phyloP scores from a whole-genome alignment of 768 basidiomycete genomes.

The Amanita brunnescens region DNA sequence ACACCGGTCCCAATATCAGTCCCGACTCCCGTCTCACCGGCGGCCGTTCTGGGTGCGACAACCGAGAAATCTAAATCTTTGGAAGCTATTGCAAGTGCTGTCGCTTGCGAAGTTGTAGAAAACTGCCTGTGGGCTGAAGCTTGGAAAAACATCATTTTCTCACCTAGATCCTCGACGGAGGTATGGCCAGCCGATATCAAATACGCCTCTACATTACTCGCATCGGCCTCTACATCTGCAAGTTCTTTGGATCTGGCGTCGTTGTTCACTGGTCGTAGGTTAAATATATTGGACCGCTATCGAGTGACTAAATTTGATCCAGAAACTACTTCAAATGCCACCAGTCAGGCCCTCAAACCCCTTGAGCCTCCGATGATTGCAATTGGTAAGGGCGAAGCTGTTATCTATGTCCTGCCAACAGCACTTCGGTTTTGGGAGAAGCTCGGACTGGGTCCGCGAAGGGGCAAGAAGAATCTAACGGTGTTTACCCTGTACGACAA shows the following conservation, averaged over 20 bases:
- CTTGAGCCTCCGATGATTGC: constrained; percentile 52
- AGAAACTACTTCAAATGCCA: background rate
- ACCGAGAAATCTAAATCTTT: constrained; percentile 60
- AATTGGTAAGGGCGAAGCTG: constrained; percentile 55
- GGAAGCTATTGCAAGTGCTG: constrained; percentile 53
- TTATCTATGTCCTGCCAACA: constrained; percentile 62
- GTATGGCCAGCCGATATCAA: constrained; percentile 56
- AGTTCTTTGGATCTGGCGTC: constrained; percentile 33
- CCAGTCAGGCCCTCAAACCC: constrained; percentile 14
- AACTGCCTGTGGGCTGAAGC: constrained; percentile 61
- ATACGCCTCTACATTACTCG: constrained; percentile 34
- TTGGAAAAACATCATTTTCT: constrained; percentile 40
- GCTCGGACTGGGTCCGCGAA: constrained; percentile 60
- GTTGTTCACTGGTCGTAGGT: constrained; percentile 34
- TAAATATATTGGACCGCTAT: background rate
- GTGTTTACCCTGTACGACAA: constrained; percentile 67
- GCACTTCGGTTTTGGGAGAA: constrained; percentile 84
- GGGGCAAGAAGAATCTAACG: constrained; percentile 62
- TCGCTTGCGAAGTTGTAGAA: constrained; percentile 67
- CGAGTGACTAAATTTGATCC: background rate
- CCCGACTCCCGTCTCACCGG: constrained; percentile 81
- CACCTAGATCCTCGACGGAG: constrained; percentile 20
- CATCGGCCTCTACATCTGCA: constrained; percentile 26
- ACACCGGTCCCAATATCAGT: constrained; percentile 36
- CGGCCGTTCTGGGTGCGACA: constrained; percentile 53